phyloP scores from a whole-genome alignment of 1,284 basidiomycete genomes.

The Cystobasidium sp. region DNA sequence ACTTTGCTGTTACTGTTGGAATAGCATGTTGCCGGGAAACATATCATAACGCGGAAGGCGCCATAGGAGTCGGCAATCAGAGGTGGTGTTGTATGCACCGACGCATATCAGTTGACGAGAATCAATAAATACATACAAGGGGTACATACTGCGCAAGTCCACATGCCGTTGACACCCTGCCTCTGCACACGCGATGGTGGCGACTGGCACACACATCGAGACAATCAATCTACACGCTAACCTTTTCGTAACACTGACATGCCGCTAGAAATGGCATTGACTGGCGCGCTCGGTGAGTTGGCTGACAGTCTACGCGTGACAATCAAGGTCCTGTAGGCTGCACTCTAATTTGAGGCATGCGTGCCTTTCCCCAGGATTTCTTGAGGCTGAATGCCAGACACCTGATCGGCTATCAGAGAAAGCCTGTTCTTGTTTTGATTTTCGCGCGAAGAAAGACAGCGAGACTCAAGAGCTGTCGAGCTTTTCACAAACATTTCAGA shows the following conservation, averaged over 20 bases:
- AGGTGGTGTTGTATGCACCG: no score
- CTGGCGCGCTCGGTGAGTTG: slow-evolving; percentile 12
- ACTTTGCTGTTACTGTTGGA: no score
- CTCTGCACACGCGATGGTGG: neutral
- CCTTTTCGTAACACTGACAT: neutral
- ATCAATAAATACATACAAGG: no score
- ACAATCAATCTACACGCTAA: neutral
- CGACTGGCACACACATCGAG: neutral
- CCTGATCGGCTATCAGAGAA: slow-evolving; percentile 14
- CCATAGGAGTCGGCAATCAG: no score
- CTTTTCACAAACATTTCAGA: slow-evolving; percentile 12
- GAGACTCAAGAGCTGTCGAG: neutral
- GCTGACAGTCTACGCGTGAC: slow-evolving; percentile 15
- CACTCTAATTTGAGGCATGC: slow-evolving; percentile 15
- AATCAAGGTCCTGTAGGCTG: neutral
- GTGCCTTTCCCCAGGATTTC: slow-evolving; percentile 2
- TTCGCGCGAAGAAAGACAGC: neutral
- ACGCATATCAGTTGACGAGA: no score
- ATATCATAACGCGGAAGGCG: no score
- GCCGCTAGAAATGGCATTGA: neutral
- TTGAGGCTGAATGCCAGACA: slow-evolving; percentile 13
- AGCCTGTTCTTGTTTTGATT: slow-evolving; percentile 26
- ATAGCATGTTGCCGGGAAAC: no score
- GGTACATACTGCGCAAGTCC: neutral
- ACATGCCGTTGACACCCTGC: neutral